phyloP scores from a whole-genome alignment of 768 basidiomycete species.

The Mycena pura region DNA sequence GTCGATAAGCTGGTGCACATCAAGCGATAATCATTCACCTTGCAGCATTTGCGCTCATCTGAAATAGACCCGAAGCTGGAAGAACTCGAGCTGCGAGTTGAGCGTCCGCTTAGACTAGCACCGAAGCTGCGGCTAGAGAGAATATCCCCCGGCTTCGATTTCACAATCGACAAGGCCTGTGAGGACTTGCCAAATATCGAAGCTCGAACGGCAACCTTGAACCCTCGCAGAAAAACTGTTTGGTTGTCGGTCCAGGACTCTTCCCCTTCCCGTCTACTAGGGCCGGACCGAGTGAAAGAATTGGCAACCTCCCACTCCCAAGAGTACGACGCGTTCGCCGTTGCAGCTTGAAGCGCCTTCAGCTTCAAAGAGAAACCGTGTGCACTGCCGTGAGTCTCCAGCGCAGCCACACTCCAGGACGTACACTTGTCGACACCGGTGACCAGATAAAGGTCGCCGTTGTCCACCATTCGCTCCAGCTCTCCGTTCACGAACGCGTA shows the following conservation, averaged over 20 bases:
- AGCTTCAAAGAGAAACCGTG: constrained; percentile 4
- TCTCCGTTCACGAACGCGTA: constrained; percentile 14
- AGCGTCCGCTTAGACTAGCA: neutral
- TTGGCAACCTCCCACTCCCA: constrained; percentile 17
- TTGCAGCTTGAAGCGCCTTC: constrained; percentile 2
- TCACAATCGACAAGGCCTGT: neutral
- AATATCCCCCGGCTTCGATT: neutral
- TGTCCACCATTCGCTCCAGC: constrained; percentile 1
- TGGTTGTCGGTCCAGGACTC: constrained; percentile 14
- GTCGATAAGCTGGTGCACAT: neutral
- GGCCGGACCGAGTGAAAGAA: constrained; percentile 7
- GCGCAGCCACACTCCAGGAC: constrained; percentile 9
- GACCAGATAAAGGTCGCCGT: constrained; percentile 9
- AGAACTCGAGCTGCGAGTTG: neutral
- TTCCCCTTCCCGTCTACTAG: neutral
- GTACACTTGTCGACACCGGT: constrained; percentile 17
- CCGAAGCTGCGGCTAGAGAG: neutral
- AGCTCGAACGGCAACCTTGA: constrained; percentile 16
- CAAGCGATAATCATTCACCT: neutral
- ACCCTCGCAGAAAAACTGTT: constrained; percentile 19
- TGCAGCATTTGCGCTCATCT: neutral
- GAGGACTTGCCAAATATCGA: neutral
- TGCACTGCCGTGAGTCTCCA: constrained; percentile 1
- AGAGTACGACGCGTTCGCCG: constrained; percentile 1
- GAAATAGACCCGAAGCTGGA: neutral